Evolutionary conservation across 257 asterid species (phyloP).

Genomic region (Penstemon eatonii): DNA sequence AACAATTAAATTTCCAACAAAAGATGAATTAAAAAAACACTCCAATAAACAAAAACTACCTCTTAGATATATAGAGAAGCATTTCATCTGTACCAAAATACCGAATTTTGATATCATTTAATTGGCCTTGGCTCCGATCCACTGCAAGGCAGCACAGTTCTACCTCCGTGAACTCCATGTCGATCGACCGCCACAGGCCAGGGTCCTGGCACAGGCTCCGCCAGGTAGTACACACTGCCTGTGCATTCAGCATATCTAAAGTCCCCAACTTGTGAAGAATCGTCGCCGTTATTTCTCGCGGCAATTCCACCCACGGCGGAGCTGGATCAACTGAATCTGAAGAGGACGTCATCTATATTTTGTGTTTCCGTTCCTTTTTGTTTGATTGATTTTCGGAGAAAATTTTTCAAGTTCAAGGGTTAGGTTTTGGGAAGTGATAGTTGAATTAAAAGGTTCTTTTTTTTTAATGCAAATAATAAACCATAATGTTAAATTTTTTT

Average conservation of each 20-base stretch:
- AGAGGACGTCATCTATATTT: no score
- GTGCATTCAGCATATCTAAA: slow-evolving; percentile 42
- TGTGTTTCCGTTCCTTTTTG: neutral
- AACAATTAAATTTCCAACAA: neutral
- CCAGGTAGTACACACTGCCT: slow-evolving; percentile 50
- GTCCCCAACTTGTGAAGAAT: slow-evolving; percentile 50
- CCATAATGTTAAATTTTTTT: no score
- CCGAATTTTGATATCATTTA: slow-evolving; percentile 36
- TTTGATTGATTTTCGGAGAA: neutral
- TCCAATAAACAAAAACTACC: slow-evolving; percentile 22
- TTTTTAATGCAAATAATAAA: no score
- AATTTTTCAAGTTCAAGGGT: slow-evolving; percentile 25
- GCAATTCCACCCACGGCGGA: no score
- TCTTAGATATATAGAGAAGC: slow-evolving; percentile 38
- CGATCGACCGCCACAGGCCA: slow-evolving; percentile 45
- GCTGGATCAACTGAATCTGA: no score
- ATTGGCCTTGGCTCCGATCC: slow-evolving; percentile 49
- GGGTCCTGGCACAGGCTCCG: slow-evolving; percentile 46
- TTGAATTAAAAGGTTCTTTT: no score
- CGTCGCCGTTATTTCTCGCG: slow-evolving; percentile 45
- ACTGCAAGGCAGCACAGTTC: slow-evolving; percentile 38
- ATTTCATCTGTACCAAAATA: slow-evolving; percentile 29
- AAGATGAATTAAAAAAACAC: neutral
- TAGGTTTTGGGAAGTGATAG: neutral
- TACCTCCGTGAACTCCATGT: slow-evolving; percentile 30